phyloP scores from a whole-genome alignment of 306 rosid species.

The Corylus avellana region DNA sequence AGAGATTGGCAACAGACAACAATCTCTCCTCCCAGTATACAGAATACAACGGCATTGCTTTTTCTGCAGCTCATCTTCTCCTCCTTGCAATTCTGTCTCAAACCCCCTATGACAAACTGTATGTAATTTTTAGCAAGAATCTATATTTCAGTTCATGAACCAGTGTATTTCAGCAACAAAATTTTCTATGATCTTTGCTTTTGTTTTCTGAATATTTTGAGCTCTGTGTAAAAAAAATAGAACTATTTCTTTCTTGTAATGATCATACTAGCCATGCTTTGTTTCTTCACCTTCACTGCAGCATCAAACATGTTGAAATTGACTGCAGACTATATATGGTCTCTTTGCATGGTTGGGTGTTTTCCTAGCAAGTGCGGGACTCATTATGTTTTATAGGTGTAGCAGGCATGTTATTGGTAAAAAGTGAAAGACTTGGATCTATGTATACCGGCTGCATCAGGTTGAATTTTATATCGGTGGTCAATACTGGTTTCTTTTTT shows the following conservation, averaged over 20 bases:
- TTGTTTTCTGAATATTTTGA: slow-evolving; percentile 2
- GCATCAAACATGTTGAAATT: slow-evolving; percentile 74
- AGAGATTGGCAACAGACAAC: no score
- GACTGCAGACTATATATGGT: slow-evolving; percentile 55
- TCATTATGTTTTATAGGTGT: slow-evolving; percentile 72
- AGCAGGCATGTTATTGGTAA: slow-evolving; percentile 57
- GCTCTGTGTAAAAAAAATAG: slow-evolving; percentile 35
- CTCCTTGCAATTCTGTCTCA: no score
- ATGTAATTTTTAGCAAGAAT: neutral
- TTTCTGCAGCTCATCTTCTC: no score
- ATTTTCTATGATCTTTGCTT: neutral
- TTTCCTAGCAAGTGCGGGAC: slow-evolving; percentile 79
- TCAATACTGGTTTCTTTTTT: neutral
- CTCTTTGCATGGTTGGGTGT: slow-evolving; percentile 92
- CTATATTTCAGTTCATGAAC: neutral
- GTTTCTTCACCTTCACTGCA: slow-evolving; percentile 30
- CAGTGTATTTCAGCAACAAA: neutral
- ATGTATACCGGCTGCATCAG: neutral
- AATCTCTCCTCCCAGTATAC: no score
- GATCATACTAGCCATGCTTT: slow-evolving; percentile 8
- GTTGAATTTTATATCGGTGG: neutral
- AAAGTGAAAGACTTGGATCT: neutral
- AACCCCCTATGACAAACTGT: neutral
- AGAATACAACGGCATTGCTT: no score
- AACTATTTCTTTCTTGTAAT: neutral